phyloP scores from a whole-genome alignment of 192 early-diverging fungal species.

The Coemansia sp. region DNA sequence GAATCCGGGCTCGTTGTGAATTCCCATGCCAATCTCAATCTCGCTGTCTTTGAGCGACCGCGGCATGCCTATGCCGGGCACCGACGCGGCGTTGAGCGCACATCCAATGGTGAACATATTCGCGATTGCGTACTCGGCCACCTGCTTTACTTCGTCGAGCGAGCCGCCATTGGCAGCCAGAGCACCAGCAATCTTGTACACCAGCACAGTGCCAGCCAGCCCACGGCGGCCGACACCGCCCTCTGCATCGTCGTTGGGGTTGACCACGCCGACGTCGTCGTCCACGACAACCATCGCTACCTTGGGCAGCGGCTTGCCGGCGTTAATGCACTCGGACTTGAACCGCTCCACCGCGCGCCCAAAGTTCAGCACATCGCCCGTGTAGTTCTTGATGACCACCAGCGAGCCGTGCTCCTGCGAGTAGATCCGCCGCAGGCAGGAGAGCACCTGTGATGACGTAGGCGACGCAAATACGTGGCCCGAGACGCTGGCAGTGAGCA shows the following conservation, averaged over 20 bases:
- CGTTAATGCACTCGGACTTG: constrained; percentile 67
- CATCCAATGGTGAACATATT: constrained; percentile 80
- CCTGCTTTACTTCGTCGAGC: constrained; percentile 56
- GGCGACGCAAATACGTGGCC: constrained; percentile 89
- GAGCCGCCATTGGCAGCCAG: constrained; percentile 58
- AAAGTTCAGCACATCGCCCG: constrained; percentile 78
- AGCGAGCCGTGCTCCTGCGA: constrained; percentile 66
- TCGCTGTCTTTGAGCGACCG: constrained; percentile 55
- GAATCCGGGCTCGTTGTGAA: constrained; percentile 83
- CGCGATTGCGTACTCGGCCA: constrained; percentile 57
- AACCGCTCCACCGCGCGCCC: constrained; percentile 75
- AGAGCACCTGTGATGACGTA: constrained; percentile 70
- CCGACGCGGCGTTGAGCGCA: constrained; percentile 68
- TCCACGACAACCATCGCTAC: constrained; percentile 75
- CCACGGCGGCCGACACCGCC: constrained; percentile 75
- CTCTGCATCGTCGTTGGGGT: constrained; percentile 55
- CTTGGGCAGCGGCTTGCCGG: constrained; percentile 46
- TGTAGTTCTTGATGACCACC: constrained; percentile 87
- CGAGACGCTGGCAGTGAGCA: constrained; percentile 76
- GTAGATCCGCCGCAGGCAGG: constrained; percentile 64
- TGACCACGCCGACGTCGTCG: constrained; percentile 80
- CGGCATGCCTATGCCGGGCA: constrained; percentile 64
- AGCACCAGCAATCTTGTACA: constrained; percentile 82
- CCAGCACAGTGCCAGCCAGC: constrained; percentile 73
- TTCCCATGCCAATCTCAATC: constrained; percentile 77